Evolutionary conservation across 2,329 filamentous ascomycete genomes (phyloP).

Genomic region (Apiospora arundinis): DNA sequence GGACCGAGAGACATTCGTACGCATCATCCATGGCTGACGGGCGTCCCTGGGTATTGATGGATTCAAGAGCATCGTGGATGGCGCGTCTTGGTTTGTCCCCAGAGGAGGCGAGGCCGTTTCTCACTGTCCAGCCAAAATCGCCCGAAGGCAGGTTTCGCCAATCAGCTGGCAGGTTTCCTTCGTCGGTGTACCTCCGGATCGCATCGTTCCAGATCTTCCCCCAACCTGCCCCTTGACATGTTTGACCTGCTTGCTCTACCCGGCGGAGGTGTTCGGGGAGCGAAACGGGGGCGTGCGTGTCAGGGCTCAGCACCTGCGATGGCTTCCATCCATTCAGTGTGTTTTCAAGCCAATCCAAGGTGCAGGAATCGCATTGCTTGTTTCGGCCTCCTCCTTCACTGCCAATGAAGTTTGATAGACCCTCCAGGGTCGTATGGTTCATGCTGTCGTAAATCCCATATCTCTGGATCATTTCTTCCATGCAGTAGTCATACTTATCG

Average conservation of each 20-base stretch:
- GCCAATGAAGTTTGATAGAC: background rate
- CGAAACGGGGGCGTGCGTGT: background rate
- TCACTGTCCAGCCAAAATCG: conserved; percentile 11
- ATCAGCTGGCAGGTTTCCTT: background rate
- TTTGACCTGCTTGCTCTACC: conserved; percentile 9
- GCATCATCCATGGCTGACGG: background rate
- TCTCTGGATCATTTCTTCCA: conserved; percentile 5
- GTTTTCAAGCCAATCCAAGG: background rate
- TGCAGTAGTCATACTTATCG: background rate
- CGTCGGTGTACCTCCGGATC: conserved; percentile 7
- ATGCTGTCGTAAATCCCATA: background rate
- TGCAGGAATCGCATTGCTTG: background rate
- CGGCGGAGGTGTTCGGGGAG: conserved; percentile 15
- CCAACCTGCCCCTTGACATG: background rate
- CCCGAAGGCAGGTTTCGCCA: conserved; percentile 9
- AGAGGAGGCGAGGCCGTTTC: background rate
- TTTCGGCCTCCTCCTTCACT: background rate
- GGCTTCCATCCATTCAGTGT: background rate
- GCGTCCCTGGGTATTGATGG: background rate
- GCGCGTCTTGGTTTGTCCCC: background rate
- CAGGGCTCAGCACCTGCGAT: conserved; percentile 5
- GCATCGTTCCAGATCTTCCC: conserved; percentile 3
- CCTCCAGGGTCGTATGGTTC: background rate
- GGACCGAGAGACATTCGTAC: background rate
- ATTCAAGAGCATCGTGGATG: background rate